Evolutionary conservation across 176 grass and related monocot species (phyloP).

Genomic region (Panicum miliaceum): DNA sequence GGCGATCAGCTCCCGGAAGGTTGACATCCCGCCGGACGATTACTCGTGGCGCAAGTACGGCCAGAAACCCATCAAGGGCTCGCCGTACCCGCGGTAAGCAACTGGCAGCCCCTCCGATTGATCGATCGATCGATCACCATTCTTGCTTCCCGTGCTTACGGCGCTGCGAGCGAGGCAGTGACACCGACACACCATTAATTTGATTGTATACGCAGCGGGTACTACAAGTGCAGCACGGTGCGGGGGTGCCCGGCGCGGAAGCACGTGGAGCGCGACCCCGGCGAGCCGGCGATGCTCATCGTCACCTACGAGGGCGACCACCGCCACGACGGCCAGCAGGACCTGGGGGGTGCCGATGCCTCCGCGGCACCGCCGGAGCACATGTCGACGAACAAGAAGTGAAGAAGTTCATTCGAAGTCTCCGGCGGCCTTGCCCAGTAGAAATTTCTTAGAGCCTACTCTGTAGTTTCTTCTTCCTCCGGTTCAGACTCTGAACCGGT

Average conservation of each 20-base stretch:
- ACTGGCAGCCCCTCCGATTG: too few species aligned
- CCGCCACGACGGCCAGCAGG: constrained; percentile 33
- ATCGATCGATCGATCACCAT: not conserved
- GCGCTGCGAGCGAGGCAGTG: too few species aligned
- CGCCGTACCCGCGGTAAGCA: constrained; percentile 56
- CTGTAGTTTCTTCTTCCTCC: not conserved
- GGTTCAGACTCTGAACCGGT: not conserved
- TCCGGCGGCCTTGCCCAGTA: too few species aligned
- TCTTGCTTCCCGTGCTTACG: too few species aligned
- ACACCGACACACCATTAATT: too few species aligned
- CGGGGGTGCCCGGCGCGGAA: constrained; percentile 64
- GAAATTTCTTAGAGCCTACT: not conserved
- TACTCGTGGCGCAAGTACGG: constrained; percentile 85
- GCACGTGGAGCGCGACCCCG: constrained; percentile 69
- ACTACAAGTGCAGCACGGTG: constrained; percentile 79
- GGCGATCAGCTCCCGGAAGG: constrained; percentile 66
- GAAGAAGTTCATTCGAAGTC: not conserved
- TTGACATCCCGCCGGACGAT: constrained; percentile 66
- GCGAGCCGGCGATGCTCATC: constrained; percentile 62
- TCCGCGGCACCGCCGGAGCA: not conserved
- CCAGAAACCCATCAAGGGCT: constrained; percentile 89
- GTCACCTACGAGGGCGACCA: constrained; percentile 77
- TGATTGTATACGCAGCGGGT: constrained; percentile 36
- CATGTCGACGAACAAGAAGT: too few species aligned
- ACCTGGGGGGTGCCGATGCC: too few species aligned